A percentile compares a stretch with the other conserved stretches of the same genome.
These are phyloP conservation scores for Colletotrichum endophyticum DNA, from an alignment of 2,329 filamentous ascomycete species.

Conservation along the genomic window DNA sequence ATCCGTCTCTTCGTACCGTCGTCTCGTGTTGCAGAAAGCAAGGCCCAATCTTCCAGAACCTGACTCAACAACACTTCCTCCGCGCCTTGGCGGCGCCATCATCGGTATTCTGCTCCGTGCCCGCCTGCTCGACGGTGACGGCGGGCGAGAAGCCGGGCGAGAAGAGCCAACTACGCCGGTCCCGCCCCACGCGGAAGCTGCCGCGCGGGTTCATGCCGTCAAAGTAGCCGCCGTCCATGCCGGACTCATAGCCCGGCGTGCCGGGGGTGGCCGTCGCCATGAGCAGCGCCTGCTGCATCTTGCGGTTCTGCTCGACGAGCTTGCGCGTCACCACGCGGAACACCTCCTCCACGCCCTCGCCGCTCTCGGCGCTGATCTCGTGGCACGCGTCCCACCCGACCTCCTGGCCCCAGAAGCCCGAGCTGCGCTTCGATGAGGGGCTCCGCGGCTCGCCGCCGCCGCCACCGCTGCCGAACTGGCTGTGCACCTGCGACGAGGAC, in stretches of 20 bases:
- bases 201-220: slow-evolving; percentile 51
- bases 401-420: slow-evolving; percentile 89
- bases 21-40: neutral
- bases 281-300: slow-evolving; percentile 64
- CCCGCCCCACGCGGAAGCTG: slow-evolving; percentile 63
- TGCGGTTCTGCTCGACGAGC: slow-evolving; percentile 68
- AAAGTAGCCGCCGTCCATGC: slow-evolving; percentile 55
- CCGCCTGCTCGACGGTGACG: slow-evolving; percentile 51
- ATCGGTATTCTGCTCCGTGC: slow-evolving; percentile 26
- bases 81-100: slow-evolving; percentile 23
- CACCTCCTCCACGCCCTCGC: slow-evolving; percentile 95
- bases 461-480: slow-evolving; percentile 27
- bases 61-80: slow-evolving; percentile 29
- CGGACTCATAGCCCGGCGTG: slow-evolving; percentile 50
- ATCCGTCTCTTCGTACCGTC: neutral
- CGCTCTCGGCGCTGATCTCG: slow-evolving; percentile 92
- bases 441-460: slow-evolving; percentile 59
- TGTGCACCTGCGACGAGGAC: slow-evolving; percentile 13
- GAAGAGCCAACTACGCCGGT: slow-evolving; percentile 65
- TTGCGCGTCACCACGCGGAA: slow-evolving; percentile 75
- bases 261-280: slow-evolving; percentile 59
- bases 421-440: slow-evolving; percentile 69
- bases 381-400: slow-evolving; percentile 97
- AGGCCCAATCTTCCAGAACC: neutral
- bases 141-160: slow-evolving; percentile 58